Evolutionary conservation across 2,329 filamentous ascomycete species (phyloP).

Genomic region (Aaosphaeria arxii): DNA sequence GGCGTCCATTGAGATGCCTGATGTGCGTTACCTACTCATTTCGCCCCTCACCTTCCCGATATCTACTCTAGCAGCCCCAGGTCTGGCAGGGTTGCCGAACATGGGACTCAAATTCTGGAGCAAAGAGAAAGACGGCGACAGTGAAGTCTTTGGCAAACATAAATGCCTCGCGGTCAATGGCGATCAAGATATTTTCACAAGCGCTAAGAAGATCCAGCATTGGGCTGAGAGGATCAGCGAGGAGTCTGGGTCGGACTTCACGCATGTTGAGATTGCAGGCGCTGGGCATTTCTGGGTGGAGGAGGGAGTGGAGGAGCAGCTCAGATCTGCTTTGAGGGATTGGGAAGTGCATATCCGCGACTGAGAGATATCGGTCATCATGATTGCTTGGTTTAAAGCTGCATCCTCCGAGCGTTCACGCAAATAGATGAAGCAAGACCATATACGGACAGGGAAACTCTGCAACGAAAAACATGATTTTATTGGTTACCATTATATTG

Average conservation of each 20-base stretch:
- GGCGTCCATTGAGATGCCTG: constrained; percentile 12
- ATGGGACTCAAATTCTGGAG: constrained; percentile 21
- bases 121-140: constrained; percentile 5
- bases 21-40: constrained; percentile 43
- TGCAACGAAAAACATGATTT: neutral
- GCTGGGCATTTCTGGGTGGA: constrained; percentile 54
- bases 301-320: constrained; percentile 34
- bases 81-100: constrained; percentile 10
- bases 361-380: too few species aligned
- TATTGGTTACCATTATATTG: too few species aligned
- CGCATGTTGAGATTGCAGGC: constrained; percentile 43
- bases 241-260: constrained; percentile 30
- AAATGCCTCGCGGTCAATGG: constrained; percentile 70
- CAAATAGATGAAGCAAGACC: too few species aligned
- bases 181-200: constrained; percentile 70
- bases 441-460: neutral
- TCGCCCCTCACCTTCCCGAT: constrained; percentile 47
- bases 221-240: constrained; percentile 61
- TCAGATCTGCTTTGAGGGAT: constrained; percentile 38
- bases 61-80: constrained; percentile 33
- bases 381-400: neutral
- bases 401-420: too few species aligned
- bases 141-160: constrained; percentile 21
- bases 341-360: constrained; percentile 28
- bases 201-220: constrained; percentile 58